Base-by-base conservation (phyloP, 495 filamentous ascomycete genomes). In the Xylaria venustula region DNA sequence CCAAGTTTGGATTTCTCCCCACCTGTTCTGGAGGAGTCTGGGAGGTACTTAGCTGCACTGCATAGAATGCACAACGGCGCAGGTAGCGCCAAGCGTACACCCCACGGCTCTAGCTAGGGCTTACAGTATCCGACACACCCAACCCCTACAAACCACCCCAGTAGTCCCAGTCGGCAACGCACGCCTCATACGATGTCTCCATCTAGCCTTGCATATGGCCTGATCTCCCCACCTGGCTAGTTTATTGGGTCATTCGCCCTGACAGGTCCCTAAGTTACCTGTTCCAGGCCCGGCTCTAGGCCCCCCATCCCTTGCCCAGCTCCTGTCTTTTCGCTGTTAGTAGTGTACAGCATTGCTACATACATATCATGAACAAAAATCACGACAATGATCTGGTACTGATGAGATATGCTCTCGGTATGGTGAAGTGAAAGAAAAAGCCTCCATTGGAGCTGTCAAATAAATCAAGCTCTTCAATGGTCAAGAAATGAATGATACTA, bases 151-250 rank as follows among this genome's bases (percentile, higher is more conserved):
- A 28, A 5, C 49, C 12, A 45, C 65, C 34, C 60, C 65, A 64
- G 57, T 59, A 64, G 51, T 40, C 60, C 53, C 25, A 25, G 37
- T 55, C 26, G 54, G 54, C 47, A 47, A 69, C 65, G 66, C 66
- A 59, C 55, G 42, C 60, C 67, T 71, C 69, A 67, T 71, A 71
- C 69, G 69, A 71, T 71, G 26, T 61, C 63, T 60, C 59, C 46
- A 57, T 49, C 20, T 58, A 71, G 66, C 69, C 69, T 71, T 54
- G 67, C 54, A 54, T 60, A 64, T 71, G 69, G 69, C 64, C 67
- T 71, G 69, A 71, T 71, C 53, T 61, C 62, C 58, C 58, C 58
- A 61, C 58, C 54, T 61, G 45, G 58, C 49, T 48, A 42, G 49
- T 54, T 61, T 61, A 49, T 49, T 47, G 54, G 34, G 12, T 20